Evolutionary conservation across 176 grass and related monocot genomes (phyloP).

Genomic region (Otatea glauca): DNA sequence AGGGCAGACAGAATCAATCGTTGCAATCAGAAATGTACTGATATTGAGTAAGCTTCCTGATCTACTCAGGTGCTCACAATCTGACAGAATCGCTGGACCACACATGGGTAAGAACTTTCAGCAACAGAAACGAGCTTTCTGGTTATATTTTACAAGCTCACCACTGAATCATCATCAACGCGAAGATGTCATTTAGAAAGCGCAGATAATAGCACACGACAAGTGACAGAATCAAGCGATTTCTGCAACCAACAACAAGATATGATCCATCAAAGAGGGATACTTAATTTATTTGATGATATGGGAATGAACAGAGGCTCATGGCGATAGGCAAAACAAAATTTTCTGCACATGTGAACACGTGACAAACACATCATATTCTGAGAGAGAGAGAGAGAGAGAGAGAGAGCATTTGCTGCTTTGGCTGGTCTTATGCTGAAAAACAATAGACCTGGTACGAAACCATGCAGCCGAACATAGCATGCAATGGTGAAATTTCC

Average conservation of each 20-base stretch:
- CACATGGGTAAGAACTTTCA: conserved; percentile 30
- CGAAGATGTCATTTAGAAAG: conserved; percentile 11
- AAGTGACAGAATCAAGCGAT: conserved; percentile 11
- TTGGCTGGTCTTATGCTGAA: neutral
- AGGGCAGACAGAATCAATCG: conserved; percentile 37
- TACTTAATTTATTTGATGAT: neutral
- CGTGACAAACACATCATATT: neutral
- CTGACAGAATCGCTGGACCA: conserved; percentile 27
- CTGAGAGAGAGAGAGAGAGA: neutral
- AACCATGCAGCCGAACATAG: too few relatives aligned
- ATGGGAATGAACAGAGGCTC: neutral
- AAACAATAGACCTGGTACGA: neutral
- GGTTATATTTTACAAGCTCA: neutral
- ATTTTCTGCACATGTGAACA: neutral
- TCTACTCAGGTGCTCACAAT: conserved; percentile 17
- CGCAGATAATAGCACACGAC: neutral
- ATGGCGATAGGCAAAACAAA: neutral
- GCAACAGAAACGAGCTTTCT: neutral
- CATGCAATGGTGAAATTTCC: too few relatives aligned
- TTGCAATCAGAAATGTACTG: conserved; percentile 12
- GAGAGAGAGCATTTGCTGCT: neutral
- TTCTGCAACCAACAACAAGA: neutral
- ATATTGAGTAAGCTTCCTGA: neutral
- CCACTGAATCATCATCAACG: neutral
- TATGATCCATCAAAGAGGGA: conserved; percentile 8